Evolutionary conservation across 805 yeast genomes (phyloP).

Genomic region (Groenewaldozyma tartarivorans): DNA sequence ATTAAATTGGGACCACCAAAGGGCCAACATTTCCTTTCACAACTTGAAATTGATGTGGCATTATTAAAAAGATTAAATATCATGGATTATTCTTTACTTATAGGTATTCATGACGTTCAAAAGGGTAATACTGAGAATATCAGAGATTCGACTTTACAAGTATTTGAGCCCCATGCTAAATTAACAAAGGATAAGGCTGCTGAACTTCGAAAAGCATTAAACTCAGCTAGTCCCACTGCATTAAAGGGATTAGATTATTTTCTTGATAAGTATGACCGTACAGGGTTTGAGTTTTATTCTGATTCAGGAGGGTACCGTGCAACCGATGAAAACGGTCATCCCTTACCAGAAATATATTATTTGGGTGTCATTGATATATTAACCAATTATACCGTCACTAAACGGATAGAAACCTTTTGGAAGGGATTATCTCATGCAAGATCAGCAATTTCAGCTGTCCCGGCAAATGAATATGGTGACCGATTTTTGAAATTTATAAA

Average conservation of each 20-base stretch:
- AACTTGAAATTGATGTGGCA: conserved; percentile 64
- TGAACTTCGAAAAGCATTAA: conserved; percentile 26
- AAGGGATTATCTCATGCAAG: conserved; percentile 63
- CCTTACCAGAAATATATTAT: conserved; percentile 65
- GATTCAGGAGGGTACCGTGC: conserved; percentile 82
- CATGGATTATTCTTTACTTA: conserved; percentile 88
- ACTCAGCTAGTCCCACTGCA: conserved; percentile 26
- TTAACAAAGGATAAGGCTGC: conserved; percentile 20
- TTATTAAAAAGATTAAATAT: conserved; percentile 67
- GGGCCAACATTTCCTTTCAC: conserved; percentile 48
- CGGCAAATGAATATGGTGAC: conserved; percentile 83
- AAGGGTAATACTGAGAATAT: conserved; percentile 41
- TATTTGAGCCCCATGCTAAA: conserved; percentile 27
- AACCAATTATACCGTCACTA: conserved; percentile 50
- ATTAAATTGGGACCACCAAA: conserved; percentile 73
- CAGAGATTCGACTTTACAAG: conserved; percentile 27
- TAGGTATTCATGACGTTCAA: conserved; percentile 77
- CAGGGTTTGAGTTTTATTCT: conserved; percentile 51
- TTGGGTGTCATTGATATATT: conserved; percentile 91
- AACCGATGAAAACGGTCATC: conserved; percentile 52
- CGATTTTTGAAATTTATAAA: conserved; percentile 67
- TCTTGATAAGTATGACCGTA: conserved; percentile 11
- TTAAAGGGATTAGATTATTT: conserved; percentile 24
- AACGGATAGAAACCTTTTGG: conserved; percentile 78
- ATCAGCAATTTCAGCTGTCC: conserved; percentile 73